phyloP scores from a whole-genome alignment of 2,329 filamentous ascomycete genomes.

The Sphaerulina populicola region DNA sequence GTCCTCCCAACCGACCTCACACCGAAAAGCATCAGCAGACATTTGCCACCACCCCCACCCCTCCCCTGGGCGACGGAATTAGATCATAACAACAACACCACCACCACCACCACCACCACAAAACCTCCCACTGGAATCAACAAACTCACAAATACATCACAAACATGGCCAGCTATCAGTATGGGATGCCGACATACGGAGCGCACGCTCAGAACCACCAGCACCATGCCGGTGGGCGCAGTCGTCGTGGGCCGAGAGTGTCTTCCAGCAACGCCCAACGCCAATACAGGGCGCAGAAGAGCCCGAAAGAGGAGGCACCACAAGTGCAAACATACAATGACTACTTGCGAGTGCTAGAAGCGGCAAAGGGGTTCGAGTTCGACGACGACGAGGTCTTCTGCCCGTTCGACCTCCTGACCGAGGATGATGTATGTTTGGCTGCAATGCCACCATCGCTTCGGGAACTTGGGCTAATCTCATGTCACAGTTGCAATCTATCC shows the following conservation, averaged over 20 bases:
- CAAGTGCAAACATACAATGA: slow-evolving; percentile 67
- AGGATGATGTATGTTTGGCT: slow-evolving; percentile 65
- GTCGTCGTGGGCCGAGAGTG: slow-evolving; percentile 72
- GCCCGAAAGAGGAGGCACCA: slow-evolving; percentile 78
- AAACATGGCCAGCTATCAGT: slow-evolving; percentile 44
- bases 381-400: slow-evolving; percentile 96
- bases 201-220: slow-evolving; percentile 52
- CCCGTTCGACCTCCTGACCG: slow-evolving; percentile 74
- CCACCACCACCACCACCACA: background rate
- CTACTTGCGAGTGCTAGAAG: slow-evolving; percentile 83
- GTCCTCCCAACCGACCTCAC: background rate
- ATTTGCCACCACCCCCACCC: too few relatives aligned
- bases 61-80: background rate
- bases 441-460: slow-evolving; percentile 1
- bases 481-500: slow-evolving; percentile 75
- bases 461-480: slow-evolving; percentile 31
- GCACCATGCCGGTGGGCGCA: slow-evolving; percentile 69
- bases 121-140: background rate
- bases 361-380: slow-evolving; percentile 84
- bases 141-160: background rate
- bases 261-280: slow-evolving; percentile 77
- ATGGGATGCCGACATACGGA: slow-evolving; percentile 41
- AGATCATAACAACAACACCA: background rate
- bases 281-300: slow-evolving; percentile 68
- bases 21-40: background rate